Evolutionary conservation across 179 eudicot species (phyloP).

Genomic region (Silene noctiflora): DNA sequence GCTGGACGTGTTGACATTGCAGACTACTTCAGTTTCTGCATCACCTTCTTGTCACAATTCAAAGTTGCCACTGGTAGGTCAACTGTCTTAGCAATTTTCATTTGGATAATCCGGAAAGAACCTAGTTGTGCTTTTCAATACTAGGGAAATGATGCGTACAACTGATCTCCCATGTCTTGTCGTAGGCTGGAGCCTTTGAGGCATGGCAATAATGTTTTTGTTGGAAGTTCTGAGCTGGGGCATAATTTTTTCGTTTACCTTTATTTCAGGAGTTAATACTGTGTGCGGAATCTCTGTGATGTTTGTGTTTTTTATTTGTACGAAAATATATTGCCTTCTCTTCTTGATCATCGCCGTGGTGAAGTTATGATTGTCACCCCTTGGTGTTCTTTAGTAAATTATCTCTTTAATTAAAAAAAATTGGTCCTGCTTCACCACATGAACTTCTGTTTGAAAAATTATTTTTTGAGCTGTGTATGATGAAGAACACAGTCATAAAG

Average conservation of each 20-base stretch:
- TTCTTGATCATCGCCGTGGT: too few species aligned
- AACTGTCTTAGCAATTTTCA: neutral
- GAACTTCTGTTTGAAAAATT: neutral
- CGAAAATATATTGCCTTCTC: too few species aligned
- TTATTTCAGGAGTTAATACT: neutral
- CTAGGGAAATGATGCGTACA: too few species aligned
- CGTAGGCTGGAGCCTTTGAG: too few species aligned
- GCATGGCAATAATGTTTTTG: neutral
- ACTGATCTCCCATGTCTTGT: too few species aligned
- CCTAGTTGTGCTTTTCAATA: too few species aligned
- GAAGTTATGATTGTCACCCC: too few species aligned
- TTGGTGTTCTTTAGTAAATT: too few species aligned
- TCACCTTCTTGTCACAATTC: slow-evolving; percentile 70
- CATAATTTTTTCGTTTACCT: neutral
- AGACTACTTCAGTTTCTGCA: slow-evolving; percentile 76
- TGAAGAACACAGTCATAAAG: neutral
- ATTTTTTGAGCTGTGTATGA: neutral
- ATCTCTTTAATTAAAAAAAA: too few species aligned
- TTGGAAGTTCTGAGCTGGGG: neutral
- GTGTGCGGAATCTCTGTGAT: neutral
- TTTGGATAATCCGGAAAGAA: neutral
- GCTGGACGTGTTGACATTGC: slow-evolving; percentile 71
- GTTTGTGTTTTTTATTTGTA: neutral
- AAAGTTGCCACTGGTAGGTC: slow-evolving; percentile 56
- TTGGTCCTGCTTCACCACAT: neutral